Evolutionary conservation across 331 rosid genomes (phyloP).

Genomic region (Prunus yedoensis): DNA sequence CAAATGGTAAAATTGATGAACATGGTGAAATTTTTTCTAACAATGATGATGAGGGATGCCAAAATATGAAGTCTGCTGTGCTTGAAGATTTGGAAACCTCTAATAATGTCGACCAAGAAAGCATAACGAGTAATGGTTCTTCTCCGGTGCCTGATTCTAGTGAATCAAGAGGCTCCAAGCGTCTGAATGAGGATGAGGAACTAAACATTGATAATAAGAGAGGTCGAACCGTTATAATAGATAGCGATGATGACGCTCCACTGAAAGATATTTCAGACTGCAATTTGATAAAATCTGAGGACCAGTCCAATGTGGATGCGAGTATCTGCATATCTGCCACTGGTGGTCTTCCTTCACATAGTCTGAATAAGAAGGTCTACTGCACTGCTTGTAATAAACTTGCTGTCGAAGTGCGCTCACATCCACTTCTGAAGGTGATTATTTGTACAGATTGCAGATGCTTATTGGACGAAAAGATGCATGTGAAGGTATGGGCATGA

Average conservation of each 20-base stretch:
- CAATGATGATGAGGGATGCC: constrained; percentile 34
- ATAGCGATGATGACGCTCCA: constrained; percentile 40
- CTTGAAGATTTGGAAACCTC: constrained; percentile 41
- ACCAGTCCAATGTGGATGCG: constrained; percentile 34
- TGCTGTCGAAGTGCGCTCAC: constrained; percentile 48
- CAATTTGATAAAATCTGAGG: constrained; percentile 25
- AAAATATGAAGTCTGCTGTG: constrained; percentile 26
- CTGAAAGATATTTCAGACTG: constrained; percentile 37
- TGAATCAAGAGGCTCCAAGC: constrained; percentile 69
- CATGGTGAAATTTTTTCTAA: constrained; percentile 26
- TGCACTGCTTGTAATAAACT: constrained; percentile 70
- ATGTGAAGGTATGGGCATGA: constrained; percentile 40
- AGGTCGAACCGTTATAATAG: constrained; percentile 37
- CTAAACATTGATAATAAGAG: constrained; percentile 51
- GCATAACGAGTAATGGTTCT: constrained; percentile 26
- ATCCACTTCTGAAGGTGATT: constrained; percentile 73
- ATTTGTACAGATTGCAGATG: constrained; percentile 68
- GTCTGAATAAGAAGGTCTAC: constrained; percentile 37
- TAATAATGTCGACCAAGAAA: constrained; percentile 40
- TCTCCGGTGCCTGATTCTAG: constrained; percentile 32
- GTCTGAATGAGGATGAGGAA: constrained; percentile 44
- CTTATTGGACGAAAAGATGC: constrained; percentile 49
- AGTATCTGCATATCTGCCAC: constrained; percentile 23
- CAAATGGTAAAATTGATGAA: constrained; percentile 35
- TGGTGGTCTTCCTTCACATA: constrained; percentile 40